phyloP scores from a whole-genome alignment of 106 monocot species.

The Posidonia australis region DNA sequence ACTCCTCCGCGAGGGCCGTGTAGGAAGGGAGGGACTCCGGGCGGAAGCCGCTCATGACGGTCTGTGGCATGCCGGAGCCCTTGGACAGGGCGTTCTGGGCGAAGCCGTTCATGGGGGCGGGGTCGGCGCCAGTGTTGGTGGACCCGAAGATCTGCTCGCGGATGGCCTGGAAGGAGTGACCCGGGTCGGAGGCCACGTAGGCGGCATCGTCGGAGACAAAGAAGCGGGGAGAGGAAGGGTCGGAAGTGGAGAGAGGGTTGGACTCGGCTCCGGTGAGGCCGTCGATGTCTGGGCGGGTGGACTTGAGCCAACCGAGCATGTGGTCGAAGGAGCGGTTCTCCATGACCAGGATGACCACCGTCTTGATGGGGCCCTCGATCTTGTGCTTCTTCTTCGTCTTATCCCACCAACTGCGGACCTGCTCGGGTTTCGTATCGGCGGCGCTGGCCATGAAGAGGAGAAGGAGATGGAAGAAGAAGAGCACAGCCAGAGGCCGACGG shows the following conservation, averaged over 20 bases:
- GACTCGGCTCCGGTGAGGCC: constrained; percentile 48
- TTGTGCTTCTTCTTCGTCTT: constrained; percentile 31
- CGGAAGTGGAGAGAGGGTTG: constrained; percentile 43
- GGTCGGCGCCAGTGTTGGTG: constrained; percentile 23
- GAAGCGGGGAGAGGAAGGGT: constrained; percentile 48
- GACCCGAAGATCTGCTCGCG: constrained; percentile 84
- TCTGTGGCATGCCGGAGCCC: constrained; percentile 52
- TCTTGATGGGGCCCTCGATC: constrained; percentile 77
- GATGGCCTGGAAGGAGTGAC: constrained; percentile 85
- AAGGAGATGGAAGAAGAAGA: constrained; percentile 1
- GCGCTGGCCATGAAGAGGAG: constrained; percentile 1
- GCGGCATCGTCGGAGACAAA: constrained; percentile 54
- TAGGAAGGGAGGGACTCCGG: constrained; percentile 59
- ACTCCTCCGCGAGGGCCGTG: constrained; percentile 53
- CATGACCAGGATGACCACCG: constrained; percentile 71
- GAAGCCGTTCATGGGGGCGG: constrained; percentile 76
- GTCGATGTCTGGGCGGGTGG: constrained; percentile 50
- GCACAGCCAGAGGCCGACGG: no score
- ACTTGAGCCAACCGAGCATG: constrained; percentile 51
- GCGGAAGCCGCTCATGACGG: constrained; percentile 67
- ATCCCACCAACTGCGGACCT: not conserved
- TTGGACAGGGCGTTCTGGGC: constrained; percentile 53
- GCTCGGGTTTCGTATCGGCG: not conserved
- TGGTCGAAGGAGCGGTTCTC: constrained; percentile 82
- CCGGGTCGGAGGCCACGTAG: constrained; percentile 74